A percentile compares a stretch with the other conserved stretches of the same genome.
Evolutionary conservation across 495 filamentous ascomycete species (phyloP).

Genomic region (Neurospora sp.): DNA sequence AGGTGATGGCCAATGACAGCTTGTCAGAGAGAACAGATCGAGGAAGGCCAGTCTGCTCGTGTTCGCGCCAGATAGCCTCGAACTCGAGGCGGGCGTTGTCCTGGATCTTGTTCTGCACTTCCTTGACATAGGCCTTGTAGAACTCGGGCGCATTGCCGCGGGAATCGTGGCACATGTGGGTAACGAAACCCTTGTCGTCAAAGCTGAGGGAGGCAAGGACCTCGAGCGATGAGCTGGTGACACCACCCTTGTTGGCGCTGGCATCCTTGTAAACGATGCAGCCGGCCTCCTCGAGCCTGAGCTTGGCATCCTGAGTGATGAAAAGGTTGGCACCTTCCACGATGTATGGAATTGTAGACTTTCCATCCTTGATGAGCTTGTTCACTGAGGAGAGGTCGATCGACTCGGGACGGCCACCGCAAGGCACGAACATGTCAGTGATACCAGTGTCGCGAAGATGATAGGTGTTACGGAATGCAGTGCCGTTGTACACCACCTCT

Average conservation of each 20-base stretch:
- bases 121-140: slow-evolving; percentile 85
- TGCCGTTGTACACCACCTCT: slow-evolving; percentile 83
- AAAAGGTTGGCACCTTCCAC: slow-evolving; percentile 98
- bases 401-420: slow-evolving; percentile 92
- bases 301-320: slow-evolving; percentile 96
- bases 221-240: slow-evolving; percentile 95
- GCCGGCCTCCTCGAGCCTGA: slow-evolving; percentile 86
- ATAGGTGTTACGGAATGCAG: slow-evolving; percentile 92
- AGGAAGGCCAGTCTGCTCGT: slow-evolving; percentile 66
- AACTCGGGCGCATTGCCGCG: slow-evolving; percentile 76
- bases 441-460: slow-evolving; percentile 68
- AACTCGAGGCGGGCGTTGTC: slow-evolving; percentile 89
- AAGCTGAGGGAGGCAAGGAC: slow-evolving; percentile 91
- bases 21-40: slow-evolving; percentile 81
- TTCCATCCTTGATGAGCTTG: slow-evolving; percentile 78
- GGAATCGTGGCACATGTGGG: slow-evolving; percentile 83
- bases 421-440: slow-evolving; percentile 90
- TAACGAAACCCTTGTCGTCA: slow-evolving; percentile 74
- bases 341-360: slow-evolving; percentile 79
- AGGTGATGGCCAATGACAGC: slow-evolving; percentile 83
- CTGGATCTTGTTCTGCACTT: slow-evolving; percentile 81
- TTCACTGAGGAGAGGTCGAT: slow-evolving; percentile 82
- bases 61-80: slow-evolving; percentile 94
- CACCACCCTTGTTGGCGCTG: slow-evolving; percentile 96
- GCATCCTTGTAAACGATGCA: slow-evolving; percentile 96